Evolutionary conservation across 2,329 filamentous ascomycete species (phyloP), one percentile per base, ranked within the genome.

Genomic region (Venturia nashicola): DNA sequence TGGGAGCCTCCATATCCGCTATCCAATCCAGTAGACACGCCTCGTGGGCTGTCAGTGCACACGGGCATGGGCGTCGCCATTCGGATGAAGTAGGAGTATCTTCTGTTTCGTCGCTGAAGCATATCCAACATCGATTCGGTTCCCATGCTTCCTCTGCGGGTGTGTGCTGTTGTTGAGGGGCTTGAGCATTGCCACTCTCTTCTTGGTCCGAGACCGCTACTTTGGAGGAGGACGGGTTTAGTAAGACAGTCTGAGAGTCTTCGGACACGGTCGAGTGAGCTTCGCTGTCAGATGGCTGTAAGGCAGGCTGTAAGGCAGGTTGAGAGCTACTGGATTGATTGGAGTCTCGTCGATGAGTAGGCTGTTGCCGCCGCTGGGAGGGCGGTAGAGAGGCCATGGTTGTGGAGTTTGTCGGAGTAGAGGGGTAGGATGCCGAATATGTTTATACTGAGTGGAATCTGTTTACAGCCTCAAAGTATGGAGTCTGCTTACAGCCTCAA

Each of bases 31-130:
- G 80, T 68, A 97, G 82, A 73, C 92, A 96, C 66, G 86, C 83
- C 73, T 97, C 91, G 73, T 99, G 94, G 1, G 92, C 94, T 64
- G 90, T 89, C 46, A 99, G 81, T 14, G 90, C 91, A 76, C 94
- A 99, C 0, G 88, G 88, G 73, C 94, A 99, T 1, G 94, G 92
- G 63, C 88, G 89, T 55, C 90, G 86, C 93, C 94, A 99, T 68
- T 82, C 80, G 1, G 80, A 80, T 34, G 82, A 82, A 14, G 80
- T 79, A 9, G 82, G 81, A n/a, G 78, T 77, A 65, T 88, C 85
- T 70, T 88, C 86, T 7, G 80, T 85, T 68, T 85, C 82, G 66
- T 87, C 85, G 60, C 80, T 81, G 72, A 87, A 86, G 73, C 86
- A 88, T 67, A 88, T 87, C 86, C 86, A 88, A 71, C 86, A 88